Evolutionary conservation across 2,329 filamentous ascomycete genomes (phyloP).

Genomic region (Botrytis sinoallii): DNA sequence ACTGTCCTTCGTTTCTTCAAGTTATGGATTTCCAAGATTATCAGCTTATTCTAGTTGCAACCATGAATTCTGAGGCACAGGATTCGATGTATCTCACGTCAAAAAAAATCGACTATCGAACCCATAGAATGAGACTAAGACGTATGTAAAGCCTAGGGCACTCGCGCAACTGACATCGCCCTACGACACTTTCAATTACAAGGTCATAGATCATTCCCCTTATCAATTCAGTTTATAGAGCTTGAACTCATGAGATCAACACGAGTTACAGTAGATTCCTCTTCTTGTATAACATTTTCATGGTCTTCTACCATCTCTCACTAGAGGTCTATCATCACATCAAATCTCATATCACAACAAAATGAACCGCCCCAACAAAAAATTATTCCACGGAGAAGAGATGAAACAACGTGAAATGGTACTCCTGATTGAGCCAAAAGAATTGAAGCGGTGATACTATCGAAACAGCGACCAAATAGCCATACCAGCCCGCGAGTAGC

Average conservation of each 20-base stretch:
- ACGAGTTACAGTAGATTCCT: no score
- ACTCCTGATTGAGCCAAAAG: rapidly evolving
- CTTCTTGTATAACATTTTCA: no score
- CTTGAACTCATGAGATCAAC: no score
- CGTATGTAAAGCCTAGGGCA: background rate
- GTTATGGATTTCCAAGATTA: no score
- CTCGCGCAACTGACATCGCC: background rate
- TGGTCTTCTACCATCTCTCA: background rate
- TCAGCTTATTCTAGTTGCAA: no score
- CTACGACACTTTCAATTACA: background rate
- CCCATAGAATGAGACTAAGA: background rate
- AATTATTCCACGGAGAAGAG: rapidly evolving
- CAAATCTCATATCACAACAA: background rate
- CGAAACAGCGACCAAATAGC: background rate
- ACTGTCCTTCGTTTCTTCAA: no score
- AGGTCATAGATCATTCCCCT: rapidly evolving
- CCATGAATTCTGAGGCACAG: rapidly evolving
- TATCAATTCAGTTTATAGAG: no score
- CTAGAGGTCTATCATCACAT: background rate
- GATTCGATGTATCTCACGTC: no score
- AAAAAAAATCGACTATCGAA: no score
- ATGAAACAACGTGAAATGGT: rapidly evolving
- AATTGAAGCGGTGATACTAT: background rate
- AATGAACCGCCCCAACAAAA: background rate
- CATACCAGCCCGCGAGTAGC: no score